Evolutionary conservation across 768 basidiomycete species (phyloP), one percentile per base, ranked within the genome.

Genomic region (Pleurotus platypus): DNA sequence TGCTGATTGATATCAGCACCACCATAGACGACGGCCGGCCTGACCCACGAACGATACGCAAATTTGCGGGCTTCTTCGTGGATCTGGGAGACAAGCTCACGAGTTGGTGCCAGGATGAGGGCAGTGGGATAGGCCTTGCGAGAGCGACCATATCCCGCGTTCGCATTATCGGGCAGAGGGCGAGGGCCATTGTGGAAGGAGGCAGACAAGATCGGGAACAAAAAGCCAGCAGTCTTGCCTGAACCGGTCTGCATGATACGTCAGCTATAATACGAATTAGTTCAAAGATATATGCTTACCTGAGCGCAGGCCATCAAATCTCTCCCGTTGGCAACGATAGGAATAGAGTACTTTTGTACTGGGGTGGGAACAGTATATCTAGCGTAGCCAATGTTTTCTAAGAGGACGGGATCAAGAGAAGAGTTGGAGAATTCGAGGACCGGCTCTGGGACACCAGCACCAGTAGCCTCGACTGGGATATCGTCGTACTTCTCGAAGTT

Each of bases 401-500:
- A 79, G 39, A 99, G 85, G 70, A 95, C 88, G 46, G 90, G 83
- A 73, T 99, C 94, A 66, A 99, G 77, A 60, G 94, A 95, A 46
- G 94, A 89, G 66, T 78, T 84, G 58, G 89, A 89, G 77, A 99
- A 99, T 40, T 85, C 81, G 61, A 72, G 82, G 66, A 98, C 84
- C 46, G 97, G 94, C 42, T 98, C 96, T 60, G 97, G 97, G n/a
- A 98, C 96, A 64, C 89, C 91, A 59, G 87, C 86, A 64, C 97
- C 97, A 49, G 96, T 98, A 37, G 95, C 96, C 75, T 98, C 97
- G 63, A 99, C 95, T 61, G 97, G 97, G 68, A 99, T 99, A 70
- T 98, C 96, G 73, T 97, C 97, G 67, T 98, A 99, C 75, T 97
- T 97, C 78, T 99, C 97, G 69, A 99, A 99, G 78, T 99, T 99